A percentile compares a stretch with the other conserved stretches of the same genome.
phyloP scores from a whole-genome alignment of 108 stramenopile genomes.

The Pseudonitzschia delicatissima region DNA sequence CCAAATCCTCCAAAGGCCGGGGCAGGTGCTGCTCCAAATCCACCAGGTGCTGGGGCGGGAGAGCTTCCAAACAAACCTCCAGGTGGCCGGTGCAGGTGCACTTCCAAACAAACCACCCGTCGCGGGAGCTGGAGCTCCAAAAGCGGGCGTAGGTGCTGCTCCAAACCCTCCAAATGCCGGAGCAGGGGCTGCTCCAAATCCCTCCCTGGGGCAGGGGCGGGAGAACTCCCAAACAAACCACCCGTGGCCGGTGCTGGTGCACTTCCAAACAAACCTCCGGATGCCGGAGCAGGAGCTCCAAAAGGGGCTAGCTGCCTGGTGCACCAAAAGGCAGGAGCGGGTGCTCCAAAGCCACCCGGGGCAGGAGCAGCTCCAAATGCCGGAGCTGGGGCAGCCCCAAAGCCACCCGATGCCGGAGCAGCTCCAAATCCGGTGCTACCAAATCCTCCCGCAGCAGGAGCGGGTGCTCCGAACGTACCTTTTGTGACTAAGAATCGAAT shows the following conservation, averaged over 20 bases:
- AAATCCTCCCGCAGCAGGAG: conserved; percentile 45
- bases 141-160: conserved; percentile 14
- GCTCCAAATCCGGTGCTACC: conserved; percentile 47
- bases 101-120: conserved; percentile 26
- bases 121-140: conserved; percentile 52
- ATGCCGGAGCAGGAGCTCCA: conserved; percentile 49
- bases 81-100: conserved; percentile 43
- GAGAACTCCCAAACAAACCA: conserved; percentile 40
- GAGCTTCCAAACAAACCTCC: conserved; percentile 42
- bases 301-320: too few species aligned
- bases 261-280: conserved; percentile 23
- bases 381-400: conserved; percentile 43
- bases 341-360: conserved; percentile 55
- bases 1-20: conserved; percentile 51
- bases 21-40: conserved; percentile 16
- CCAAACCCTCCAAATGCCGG: conserved; percentile 24
- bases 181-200: conserved; percentile 60
- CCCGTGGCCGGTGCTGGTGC: conserved; percentile 35
- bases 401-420: conserved; percentile 44
- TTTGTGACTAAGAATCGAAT: conserved; percentile 22
- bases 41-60: conserved; percentile 46
- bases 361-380: conserved; percentile 45
- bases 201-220: conserved; percentile 47
- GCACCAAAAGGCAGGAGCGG: conserved; percentile 44
- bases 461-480: conserved; percentile 34